phyloP scores from a whole-genome alignment of 768 basidiomycete species.

The Tulasnella calospora region DNA sequence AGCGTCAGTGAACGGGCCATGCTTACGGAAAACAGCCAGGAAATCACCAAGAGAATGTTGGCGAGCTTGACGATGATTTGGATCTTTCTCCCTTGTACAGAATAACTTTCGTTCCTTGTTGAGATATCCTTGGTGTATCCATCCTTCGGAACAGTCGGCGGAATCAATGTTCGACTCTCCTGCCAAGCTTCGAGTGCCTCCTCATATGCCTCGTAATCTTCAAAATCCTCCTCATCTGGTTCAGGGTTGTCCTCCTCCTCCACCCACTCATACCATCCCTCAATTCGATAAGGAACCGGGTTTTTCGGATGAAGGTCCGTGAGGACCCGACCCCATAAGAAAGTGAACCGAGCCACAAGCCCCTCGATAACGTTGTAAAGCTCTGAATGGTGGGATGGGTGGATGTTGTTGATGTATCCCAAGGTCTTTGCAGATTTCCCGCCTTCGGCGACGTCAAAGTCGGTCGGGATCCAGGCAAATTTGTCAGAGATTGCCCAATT shows the following conservation, averaged over 20 bases:
- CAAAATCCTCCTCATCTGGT: conserved; percentile 1
- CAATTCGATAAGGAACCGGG: background rate
- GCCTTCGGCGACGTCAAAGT: conserved; percentile 6
- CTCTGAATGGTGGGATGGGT: conserved; percentile 1
- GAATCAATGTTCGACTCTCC: background rate
- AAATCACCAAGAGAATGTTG: conserved; percentile 42
- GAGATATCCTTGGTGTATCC: conserved; percentile 8
- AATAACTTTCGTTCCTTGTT: background rate
- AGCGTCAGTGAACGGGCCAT: background rate
- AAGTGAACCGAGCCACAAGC: conserved; percentile 9
- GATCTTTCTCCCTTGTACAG: conserved; percentile 38
- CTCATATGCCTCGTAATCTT: background rate
- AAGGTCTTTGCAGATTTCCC: background rate
- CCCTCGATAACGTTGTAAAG: conserved; percentile 16
- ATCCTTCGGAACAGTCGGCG: conserved; percentile 2
- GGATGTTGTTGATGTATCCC: conserved; percentile 23
- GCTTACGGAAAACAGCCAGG: background rate
- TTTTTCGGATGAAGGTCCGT: conserved; percentile 16
- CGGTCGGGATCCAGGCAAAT: conserved; percentile 23
- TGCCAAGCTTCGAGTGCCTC: background rate
- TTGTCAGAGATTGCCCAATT: background rate
- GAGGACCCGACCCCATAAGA: conserved; percentile 11
- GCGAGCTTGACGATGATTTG: conserved; percentile 45
- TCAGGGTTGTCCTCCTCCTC: background rate
- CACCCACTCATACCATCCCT: background rate